phyloP scores from a whole-genome alignment of 768 basidiomycete species.

The Asterophora parasitica region DNA sequence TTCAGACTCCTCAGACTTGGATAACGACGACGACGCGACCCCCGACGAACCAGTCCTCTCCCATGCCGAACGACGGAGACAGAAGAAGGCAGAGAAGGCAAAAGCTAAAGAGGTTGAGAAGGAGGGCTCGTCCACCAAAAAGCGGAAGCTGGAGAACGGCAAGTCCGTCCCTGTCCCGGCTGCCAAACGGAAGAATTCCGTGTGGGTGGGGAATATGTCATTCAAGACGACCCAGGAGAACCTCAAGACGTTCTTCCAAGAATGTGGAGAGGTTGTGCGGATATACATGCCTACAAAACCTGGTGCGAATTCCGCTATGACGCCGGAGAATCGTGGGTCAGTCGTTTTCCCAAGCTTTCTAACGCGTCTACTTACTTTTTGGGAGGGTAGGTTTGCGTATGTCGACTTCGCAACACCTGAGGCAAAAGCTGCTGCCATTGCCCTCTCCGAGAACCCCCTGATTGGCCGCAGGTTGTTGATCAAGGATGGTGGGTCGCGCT shows the following conservation, averaged over 20 bases:
- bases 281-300: constrained; percentile 84
- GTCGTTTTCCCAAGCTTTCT: constrained; percentile 3
- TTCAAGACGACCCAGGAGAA: constrained; percentile 81
- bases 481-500: constrained; percentile 68
- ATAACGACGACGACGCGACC: constrained; percentile 13
- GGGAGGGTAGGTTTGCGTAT: constrained; percentile 90
- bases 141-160: constrained; percentile 41
- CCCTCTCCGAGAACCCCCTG: constrained; percentile 74
- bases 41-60: constrained; percentile 55
- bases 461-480: constrained; percentile 88
- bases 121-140: constrained; percentile 30
- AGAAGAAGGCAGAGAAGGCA: constrained; percentile 43
- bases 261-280: constrained; percentile 69
- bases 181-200: constrained; percentile 70
- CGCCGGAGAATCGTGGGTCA: constrained; percentile 76
- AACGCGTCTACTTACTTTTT: constrained; percentile 1
- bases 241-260: constrained; percentile 67
- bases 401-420: constrained; percentile 86
- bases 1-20: constrained; percentile 23
- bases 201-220: constrained; percentile 95
- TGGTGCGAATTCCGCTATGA: constrained; percentile 38
- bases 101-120: constrained; percentile 19
- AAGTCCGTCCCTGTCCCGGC: constrained; percentile 25
- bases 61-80: constrained; percentile 66
- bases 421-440: constrained; percentile 69